Evolutionary conservation across 2,329 filamentous ascomycete species (phyloP), one percentile per base, ranked within the genome.

Genomic region (Cadophora sp.): DNA sequence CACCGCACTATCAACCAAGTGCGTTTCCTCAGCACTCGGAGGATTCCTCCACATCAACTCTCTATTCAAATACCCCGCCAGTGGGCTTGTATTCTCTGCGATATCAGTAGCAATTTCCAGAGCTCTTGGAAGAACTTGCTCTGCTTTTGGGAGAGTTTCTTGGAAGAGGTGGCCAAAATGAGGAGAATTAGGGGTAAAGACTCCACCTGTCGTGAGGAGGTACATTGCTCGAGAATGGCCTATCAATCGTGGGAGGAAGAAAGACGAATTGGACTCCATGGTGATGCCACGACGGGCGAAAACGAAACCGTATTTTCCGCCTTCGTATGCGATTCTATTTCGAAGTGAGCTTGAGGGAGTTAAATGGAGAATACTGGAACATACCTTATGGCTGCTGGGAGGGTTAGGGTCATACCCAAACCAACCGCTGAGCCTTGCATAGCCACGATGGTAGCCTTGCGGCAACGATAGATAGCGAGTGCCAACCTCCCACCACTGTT

Each of bases 201-300:
- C 87, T 3, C 79, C 79, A 1, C 90, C 91, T 0, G 89, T 92
- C 6, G 90, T 91, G 58, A 87, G 81, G 48, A 91, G 83, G 72
- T 89, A 85, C 76, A 90, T 78, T 1, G 90, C 89, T 70, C 85
- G 83, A 24, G 85, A 85, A 67, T 84, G 81, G 68, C 91, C 91
- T 67, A 93, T 83, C 39, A 93, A 81, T 0, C 89, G 85, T 5
- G 91, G 90, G 41, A 93, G 82, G 81, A 91, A 93, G 79, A 85
- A 93, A 16, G 87, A 89, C 59, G 85, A 88, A 75, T 86, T 89
- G 0, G 89, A 89, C 78, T 93, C 91, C 85, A 91, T 89, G 66
- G 86, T 83, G 73, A 93, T 81, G 1, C 90, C 91, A 56, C 90
- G 84, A 24, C 89, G 85, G 24, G 85, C 83, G 76, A 93, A 93